Conservation (phyloP, 2,329 filamentous ascomycete genomes). For the Clonostachys chloroleuca region DNA sequence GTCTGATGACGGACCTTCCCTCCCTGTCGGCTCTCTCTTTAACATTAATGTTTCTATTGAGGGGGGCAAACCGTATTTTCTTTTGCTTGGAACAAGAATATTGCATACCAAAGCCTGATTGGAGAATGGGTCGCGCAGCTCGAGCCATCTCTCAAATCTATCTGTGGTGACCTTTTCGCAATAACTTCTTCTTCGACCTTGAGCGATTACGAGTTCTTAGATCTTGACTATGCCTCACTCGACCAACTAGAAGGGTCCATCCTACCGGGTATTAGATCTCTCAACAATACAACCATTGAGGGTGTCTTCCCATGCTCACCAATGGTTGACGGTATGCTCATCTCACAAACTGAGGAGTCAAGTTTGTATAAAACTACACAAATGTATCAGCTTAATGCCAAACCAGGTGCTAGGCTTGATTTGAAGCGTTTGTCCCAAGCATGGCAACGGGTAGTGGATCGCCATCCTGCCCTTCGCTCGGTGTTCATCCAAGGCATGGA, state of each 20-base stretch:
- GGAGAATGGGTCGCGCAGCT: conserved; percentile 35
- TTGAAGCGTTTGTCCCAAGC: conserved; percentile 27
- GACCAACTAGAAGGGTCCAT: conserved; percentile 30
- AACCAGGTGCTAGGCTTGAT: conserved; percentile 9
- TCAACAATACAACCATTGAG: conserved; percentile 25
- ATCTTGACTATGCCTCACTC: conserved; percentile 32
- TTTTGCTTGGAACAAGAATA: conserved; percentile 34
- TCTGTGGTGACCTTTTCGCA: conserved; percentile 27
- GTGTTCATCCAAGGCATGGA: conserved; percentile 41
- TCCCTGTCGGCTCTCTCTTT: too few relatives aligned
- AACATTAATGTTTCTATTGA: too few relatives aligned
- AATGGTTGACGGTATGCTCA: conserved; percentile 28
- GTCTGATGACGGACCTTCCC: too few relatives aligned
- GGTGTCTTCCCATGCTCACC: conserved; percentile 27
- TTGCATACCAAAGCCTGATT: conserved; percentile 32
- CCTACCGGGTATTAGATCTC: conserved; percentile 22
- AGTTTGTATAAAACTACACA: conserved; percentile 13
- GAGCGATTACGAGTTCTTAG: conserved; percentile 34
- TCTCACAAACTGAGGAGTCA: conserved; percentile 26
- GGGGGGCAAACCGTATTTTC: too few relatives aligned
- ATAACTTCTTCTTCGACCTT: conserved; percentile 31
- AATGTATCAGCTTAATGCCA: conserved; percentile 22
- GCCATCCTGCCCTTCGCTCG: conserved; percentile 37
- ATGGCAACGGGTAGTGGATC: conserved; percentile 36
- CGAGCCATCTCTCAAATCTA: conserved; percentile 31